Conservation (phyloP, 805 yeast genomes). For the Ogataea philodendri region DNA sequence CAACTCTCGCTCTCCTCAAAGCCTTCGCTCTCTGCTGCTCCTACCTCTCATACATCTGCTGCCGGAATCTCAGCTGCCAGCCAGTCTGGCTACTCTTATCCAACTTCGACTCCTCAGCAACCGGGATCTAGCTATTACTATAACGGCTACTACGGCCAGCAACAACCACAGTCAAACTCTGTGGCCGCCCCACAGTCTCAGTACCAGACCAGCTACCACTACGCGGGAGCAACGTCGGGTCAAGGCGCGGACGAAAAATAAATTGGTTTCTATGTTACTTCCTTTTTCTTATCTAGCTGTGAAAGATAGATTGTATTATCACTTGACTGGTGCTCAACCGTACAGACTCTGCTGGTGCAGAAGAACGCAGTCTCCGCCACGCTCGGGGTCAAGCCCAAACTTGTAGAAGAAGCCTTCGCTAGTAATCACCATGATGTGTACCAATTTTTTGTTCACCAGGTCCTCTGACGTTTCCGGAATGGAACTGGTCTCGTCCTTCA, state of each 20-base stretch:
- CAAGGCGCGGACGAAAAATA: slow-evolving; percentile 10
- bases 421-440: slow-evolving; percentile 75
- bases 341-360: slow-evolving; percentile 50
- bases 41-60: slow-evolving; percentile 6
- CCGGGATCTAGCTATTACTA: slow-evolving; percentile 18
- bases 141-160: slow-evolving; percentile 21
- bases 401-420: slow-evolving; percentile 84
- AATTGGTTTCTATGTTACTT: slow-evolving; percentile 3
- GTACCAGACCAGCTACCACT: slow-evolving; percentile 21
- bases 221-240: slow-evolving; percentile 11
- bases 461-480: slow-evolving; percentile 23
- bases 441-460: slow-evolving; percentile 27
- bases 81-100: slow-evolving; percentile 17
- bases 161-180: slow-evolving; percentile 14
- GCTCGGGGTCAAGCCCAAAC: slow-evolving; percentile 78
- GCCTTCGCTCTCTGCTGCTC: slow-evolving; percentile 13
- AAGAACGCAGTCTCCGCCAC: slow-evolving; percentile 92
- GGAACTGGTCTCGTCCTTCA: slow-evolving; percentile 17
- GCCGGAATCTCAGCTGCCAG: slow-evolving; percentile 10
- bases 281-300: slow-evolving; percentile 6
- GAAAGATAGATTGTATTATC: slow-evolving; percentile 13
- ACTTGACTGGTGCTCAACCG: slow-evolving; percentile 7
- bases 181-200: slow-evolving; percentile 16
- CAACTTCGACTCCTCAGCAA: slow-evolving; percentile 18
- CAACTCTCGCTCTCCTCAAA: slow-evolving; percentile 22